phyloP scores from a whole-genome alignment of 106 monocot genomes.

The Phalaenopsis aphrodite region DNA sequence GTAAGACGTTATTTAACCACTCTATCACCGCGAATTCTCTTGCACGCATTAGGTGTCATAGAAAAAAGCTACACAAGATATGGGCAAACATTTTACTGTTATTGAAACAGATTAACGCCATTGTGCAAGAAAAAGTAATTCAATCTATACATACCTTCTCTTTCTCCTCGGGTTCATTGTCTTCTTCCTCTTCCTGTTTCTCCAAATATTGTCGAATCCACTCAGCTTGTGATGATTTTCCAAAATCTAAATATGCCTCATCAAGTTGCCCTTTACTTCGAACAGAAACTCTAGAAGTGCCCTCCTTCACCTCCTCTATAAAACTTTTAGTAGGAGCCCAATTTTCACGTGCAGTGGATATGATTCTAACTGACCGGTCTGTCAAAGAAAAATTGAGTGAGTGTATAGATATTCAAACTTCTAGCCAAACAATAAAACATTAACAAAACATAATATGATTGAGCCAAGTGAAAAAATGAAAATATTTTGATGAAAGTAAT shows the following conservation, averaged over 20 bases:
- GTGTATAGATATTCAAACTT: not conserved
- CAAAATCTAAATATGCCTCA: conserved; percentile 48
- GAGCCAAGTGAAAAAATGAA: not conserved
- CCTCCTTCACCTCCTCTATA: conserved; percentile 25
- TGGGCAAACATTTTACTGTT: not conserved
- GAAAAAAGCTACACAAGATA: not conserved
- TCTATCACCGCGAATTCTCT: too few species aligned
- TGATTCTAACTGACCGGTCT: conserved; percentile 51
- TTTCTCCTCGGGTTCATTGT: conserved; percentile 24
- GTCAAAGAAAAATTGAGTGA: not conserved
- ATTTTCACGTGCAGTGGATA: conserved; percentile 69
- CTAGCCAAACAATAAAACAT: not conserved
- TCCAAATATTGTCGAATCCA: conserved; percentile 89
- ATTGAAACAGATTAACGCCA: not conserved
- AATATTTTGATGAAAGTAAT: not conserved
- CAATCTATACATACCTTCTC: conserved; percentile 7
- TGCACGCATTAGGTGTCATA: not conserved
- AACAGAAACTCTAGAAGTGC: conserved; percentile 18
- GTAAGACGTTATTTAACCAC: too few species aligned
- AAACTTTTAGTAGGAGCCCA: conserved; percentile 51
- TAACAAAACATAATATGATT: not conserved
- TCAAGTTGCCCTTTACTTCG: conserved; percentile 27
- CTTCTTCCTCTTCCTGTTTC: conserved; percentile 56
- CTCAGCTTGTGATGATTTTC: conserved; percentile 60
- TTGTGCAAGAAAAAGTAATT: not conserved